Evolutionary conservation across 768 basidiomycete genomes (phyloP), one percentile per base, ranked within the genome.

Genomic region (Kwoniella mangroviensis): DNA sequence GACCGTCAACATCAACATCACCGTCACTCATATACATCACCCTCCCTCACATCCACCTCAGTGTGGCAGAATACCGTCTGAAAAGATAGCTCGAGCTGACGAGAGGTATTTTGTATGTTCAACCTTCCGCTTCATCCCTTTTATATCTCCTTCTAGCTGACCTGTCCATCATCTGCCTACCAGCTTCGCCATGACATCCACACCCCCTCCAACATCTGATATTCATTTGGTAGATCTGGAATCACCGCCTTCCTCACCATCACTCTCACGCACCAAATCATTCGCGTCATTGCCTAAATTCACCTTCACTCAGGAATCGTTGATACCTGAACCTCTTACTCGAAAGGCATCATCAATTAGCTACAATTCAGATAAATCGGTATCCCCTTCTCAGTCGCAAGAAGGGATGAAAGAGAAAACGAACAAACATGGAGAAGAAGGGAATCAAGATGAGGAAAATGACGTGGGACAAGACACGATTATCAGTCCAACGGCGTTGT

Each of bases 251-350:
- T n/a, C 26, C 17, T 52, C 61, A 17, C 53, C 21, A 17, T 15
- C 51, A 22, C 49, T 63, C 9, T 6, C 17, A 7, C 34, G 42
- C 5, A 19, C 40, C 10, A 60, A 45, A 10, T 60, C 58, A 17
- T 12, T 43, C 22, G 13, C 58, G 7, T 34, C 43, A 9, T 60
- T 60, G 22, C 58, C 58, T 41, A 60, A n/a, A 60, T 60, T 60
- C 41, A 21, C 58, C 41, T 60, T 60, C 41, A 42, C n/a, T 34
- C 58, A 60, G 42, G 58, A 42, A 60, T 60, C 58, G 4, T 60
- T 60, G 58, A 13, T 60, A 26, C 58, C 58, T 12, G 22, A 41
- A 22, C 17, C 40, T 21, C 24, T 24, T 1, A n/a, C 41, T 4
- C 34, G n/a, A 43, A 42, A 24, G 24, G 24, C 7, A 60, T 60